phyloP scores from a whole-genome alignment of 1,284 basidiomycete genomes.

The Moesziomyces sp. region DNA sequence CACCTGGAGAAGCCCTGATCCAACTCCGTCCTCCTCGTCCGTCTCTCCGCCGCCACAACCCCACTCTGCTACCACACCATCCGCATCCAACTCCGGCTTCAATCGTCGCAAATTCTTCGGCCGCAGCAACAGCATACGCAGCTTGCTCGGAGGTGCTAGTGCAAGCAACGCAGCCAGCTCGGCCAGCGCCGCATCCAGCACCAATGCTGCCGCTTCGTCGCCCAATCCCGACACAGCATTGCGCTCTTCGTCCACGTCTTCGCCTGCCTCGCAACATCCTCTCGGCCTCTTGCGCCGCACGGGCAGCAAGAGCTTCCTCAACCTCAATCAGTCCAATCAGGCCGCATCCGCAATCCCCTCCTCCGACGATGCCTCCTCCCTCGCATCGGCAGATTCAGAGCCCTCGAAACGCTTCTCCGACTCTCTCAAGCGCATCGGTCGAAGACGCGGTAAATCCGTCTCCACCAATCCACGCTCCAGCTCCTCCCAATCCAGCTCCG shows the following conservation, averaged over 20 bases:
- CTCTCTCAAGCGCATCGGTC: constrained; percentile 33
- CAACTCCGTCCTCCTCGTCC: neutral
- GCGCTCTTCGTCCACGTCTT: neutral
- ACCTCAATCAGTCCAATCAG: constrained; percentile 25
- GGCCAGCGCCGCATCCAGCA: neutral
- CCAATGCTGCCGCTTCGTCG: constrained; percentile 1
- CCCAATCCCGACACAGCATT: neutral
- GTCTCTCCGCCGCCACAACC: neutral
- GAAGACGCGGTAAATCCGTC: constrained; percentile 21
- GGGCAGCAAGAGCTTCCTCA: constrained; percentile 47
- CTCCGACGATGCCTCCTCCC: constrained; percentile 26
- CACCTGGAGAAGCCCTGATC: constrained; percentile 6
- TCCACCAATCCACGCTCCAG: constrained; percentile 26
- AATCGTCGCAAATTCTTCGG: constrained; percentile 50
- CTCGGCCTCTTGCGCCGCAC: constrained; percentile 42
- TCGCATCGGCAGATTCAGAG: constrained; percentile 23
- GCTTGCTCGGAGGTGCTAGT: constrained; percentile 18
- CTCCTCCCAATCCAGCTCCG: constrained; percentile 27
- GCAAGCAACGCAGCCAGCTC: constrained; percentile 1
- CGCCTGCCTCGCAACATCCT: constrained; percentile 5
- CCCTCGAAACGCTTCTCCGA: constrained; percentile 32
- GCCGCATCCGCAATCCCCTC: constrained; percentile 12
- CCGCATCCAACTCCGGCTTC: constrained; percentile 6
- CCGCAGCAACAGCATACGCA: constrained; percentile 44
- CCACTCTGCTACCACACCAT: constrained; percentile 1